Evolutionary conservation across 805 yeast genomes (phyloP), one percentile per base, ranked within the genome.

Genomic region (Candida patagonica): DNA sequence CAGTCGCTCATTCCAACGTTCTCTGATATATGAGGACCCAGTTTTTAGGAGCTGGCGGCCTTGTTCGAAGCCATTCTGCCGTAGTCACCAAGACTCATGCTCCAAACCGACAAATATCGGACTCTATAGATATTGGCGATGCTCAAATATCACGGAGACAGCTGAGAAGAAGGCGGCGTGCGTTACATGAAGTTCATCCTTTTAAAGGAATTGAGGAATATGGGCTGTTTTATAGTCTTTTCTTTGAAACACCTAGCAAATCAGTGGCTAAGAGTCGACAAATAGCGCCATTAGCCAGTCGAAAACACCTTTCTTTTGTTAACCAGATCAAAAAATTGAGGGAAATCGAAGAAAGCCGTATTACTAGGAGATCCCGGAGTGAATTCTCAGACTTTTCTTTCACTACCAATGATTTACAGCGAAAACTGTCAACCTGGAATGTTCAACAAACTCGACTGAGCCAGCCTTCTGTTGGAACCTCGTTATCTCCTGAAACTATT

Each of bases 241-340:
- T 39, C 20, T 26, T 26, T 12, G 21, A 13, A 9, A 22, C 37
- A 6, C 32, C 37, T 10, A 10, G 8, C 12, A 16, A 29, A 19
- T 20, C 17, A 20, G 24, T 12, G 8, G 36, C 9, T 7, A 12
- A 25, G 19, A 15, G 31, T n/a, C 13, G 16, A 20, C 13, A 29
- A 20, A 20, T 17, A 17, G 31, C 13, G 15, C 12, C 12, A 8
- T 13, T 13, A 12, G 5, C 26, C 27, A 6, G 19, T n/a, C 13
- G 13, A 22, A 20, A 2, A 9, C 7, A 15, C 13, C 41, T 35
- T 12, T 43, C 46, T 6, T 46, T 44, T 26, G 35, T 42, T 5
- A 39, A 42, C 9, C 50, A 44, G 37, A 41, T 48, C 33, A 41
- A 36, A 20, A 41, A 45, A n/a, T 37, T 48, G 22, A 37, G 46